A percentile compares a stretch with the other conserved stretches of the same genome.
Conservation (phyloP, 2,329 filamentous ascomycete species). For the Botrytis porri region DNA sequence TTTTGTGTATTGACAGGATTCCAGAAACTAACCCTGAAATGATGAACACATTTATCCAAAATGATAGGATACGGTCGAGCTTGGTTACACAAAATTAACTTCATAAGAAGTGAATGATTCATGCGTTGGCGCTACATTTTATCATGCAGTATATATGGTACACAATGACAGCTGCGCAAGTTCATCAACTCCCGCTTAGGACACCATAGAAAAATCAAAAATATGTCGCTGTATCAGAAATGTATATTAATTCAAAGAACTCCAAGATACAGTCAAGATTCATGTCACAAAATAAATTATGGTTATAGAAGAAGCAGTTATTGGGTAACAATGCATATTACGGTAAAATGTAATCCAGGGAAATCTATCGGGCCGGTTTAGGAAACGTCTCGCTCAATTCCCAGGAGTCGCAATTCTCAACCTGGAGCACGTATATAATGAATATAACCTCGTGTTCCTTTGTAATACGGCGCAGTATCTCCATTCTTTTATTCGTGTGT, state of each 20-base stretch:
- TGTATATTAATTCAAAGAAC: no score
- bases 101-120: background rate
- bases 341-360: background rate
- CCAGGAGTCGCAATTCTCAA: background rate
- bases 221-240: background rate
- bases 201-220: background rate
- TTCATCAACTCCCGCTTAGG: background rate
- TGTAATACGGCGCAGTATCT: background rate
- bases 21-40: no score
- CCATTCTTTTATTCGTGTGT: background rate
- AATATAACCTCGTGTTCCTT: no score
- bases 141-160: background rate
- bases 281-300: background rate
- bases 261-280: background rate
- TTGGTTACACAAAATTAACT: background rate
- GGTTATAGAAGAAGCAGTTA: background rate
- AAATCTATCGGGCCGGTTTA: background rate
- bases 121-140: background rate
- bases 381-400: background rate
- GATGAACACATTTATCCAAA: background rate
- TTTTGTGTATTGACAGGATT: background rate
- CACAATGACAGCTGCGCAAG: background rate
- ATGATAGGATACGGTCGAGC: background rate
- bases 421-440: background rate
- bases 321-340: background rate